Evolutionary conservation across 768 basidiomycete species (phyloP).

Genomic region (Porpolomopsis calyptriformis): DNA sequence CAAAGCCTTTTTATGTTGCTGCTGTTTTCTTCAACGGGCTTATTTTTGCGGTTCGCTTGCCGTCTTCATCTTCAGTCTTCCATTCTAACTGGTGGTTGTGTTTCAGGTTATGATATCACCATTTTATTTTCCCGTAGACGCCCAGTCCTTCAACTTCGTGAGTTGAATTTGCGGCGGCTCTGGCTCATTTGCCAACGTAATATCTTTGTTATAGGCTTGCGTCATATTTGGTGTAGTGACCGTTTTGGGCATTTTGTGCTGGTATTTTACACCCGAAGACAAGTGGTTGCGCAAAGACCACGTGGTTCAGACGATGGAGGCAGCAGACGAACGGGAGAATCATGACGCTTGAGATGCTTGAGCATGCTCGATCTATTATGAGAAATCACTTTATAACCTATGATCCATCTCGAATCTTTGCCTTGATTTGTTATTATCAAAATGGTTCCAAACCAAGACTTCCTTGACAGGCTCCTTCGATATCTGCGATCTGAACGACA

Average conservation of each 20-base stretch:
- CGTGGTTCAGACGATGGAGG: slow-evolving; percentile 39
- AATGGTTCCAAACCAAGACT: slow-evolving; percentile 38
- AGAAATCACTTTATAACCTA: background rate
- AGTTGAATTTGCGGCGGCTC: slow-evolving; percentile 19
- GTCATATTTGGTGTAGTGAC: slow-evolving; percentile 76
- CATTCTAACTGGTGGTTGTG: background rate
- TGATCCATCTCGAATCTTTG: background rate
- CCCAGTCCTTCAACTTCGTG: slow-evolving; percentile 78
- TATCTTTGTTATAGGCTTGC: slow-evolving; percentile 42
- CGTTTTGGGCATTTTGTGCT: slow-evolving; percentile 63
- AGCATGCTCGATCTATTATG: background rate
- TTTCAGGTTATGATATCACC: slow-evolving; percentile 72
- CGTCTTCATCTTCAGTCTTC: slow-evolving; percentile 3
- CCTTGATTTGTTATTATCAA: slow-evolving; percentile 3
- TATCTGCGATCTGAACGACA: slow-evolving; percentile 40
- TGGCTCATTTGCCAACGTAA: slow-evolving; percentile 3
- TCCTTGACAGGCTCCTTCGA: slow-evolving; percentile 59
- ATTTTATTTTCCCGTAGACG: slow-evolving; percentile 74
- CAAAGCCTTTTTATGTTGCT: slow-evolving; percentile 57
- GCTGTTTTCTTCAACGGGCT: slow-evolving; percentile 64
- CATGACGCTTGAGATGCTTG: background rate
- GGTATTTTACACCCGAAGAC: slow-evolving; percentile 70
- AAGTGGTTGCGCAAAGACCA: slow-evolving; percentile 69
- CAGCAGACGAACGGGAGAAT: slow-evolving; percentile 10
- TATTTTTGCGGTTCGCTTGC: slow-evolving; percentile 51